phyloP scores from a whole-genome alignment of 176 grass and related monocot species.

The Oryza coarctata region DNA sequence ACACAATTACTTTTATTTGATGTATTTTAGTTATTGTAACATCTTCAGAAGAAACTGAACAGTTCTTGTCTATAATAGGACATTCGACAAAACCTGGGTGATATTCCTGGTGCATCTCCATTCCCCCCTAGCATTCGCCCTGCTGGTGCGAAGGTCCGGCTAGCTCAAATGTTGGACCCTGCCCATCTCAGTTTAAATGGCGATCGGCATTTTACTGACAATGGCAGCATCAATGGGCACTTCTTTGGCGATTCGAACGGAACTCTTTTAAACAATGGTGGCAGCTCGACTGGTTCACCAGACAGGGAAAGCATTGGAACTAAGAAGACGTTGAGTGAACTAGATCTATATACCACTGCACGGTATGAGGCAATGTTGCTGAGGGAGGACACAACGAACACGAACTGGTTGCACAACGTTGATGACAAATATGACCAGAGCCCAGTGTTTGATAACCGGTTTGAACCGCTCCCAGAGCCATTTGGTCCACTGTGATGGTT shows the following conservation, averaged over 20 bases:
- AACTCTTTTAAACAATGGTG: slow-evolving; percentile 40
- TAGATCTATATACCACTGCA: slow-evolving; percentile 71
- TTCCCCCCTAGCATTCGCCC: slow-evolving; percentile 94
- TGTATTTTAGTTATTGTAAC: not conserved
- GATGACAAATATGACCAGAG: slow-evolving; percentile 86
- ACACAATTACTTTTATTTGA: slow-evolving; percentile 5
- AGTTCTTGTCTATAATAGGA: slow-evolving; percentile 49
- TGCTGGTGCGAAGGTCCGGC: slow-evolving; percentile 47
- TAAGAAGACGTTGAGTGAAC: slow-evolving; percentile 68
- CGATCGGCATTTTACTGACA: slow-evolving; percentile 48
- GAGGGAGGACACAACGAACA: slow-evolving; percentile 82
- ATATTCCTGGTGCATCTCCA: slow-evolving; percentile 69
- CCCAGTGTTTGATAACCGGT: slow-evolving; percentile 80
- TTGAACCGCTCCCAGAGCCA: slow-evolving; percentile 85
- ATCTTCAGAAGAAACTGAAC: slow-evolving; percentile 19
- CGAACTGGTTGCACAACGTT: slow-evolving; percentile 68
- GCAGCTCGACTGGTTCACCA: slow-evolving; percentile 55
- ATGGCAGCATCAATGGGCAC: slow-evolving; percentile 44
- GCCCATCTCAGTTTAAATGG: slow-evolving; percentile 40
- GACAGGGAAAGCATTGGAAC: slow-evolving; percentile 57
- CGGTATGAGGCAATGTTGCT: slow-evolving; percentile 75
- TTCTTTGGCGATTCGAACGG: slow-evolving; percentile 49
- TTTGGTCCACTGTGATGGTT: slow-evolving; percentile 67
- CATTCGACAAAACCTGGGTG: slow-evolving; percentile 85
- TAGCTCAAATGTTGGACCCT: slow-evolving; percentile 55